Conservation (phyloP, 768 basidiomycete species). For the Lactifluus subvellereus region DNA sequence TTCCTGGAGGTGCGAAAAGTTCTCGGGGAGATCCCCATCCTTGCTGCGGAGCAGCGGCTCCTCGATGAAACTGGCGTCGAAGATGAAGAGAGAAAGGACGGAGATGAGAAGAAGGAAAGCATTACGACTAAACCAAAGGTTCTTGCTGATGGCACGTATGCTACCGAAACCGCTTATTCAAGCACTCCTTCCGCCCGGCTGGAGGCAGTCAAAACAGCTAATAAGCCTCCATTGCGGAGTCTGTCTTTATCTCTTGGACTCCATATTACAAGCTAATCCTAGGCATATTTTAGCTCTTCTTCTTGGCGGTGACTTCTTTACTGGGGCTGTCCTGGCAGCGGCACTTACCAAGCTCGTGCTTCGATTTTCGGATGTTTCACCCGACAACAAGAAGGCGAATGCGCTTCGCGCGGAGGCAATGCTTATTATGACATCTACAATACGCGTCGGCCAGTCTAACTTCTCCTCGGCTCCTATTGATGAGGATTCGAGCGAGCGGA, state of each 20-base stretch:
- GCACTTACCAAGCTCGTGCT: constrained; percentile 89
- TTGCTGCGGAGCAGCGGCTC: constrained; percentile 81
- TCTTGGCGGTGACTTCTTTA: constrained; percentile 96
- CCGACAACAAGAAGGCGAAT: constrained; percentile 55
- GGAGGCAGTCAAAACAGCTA: constrained; percentile 79
- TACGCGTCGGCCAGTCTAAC: constrained; percentile 96
- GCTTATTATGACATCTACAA: constrained; percentile 96
- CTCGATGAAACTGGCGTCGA: constrained; percentile 70
- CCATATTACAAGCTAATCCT: background rate
- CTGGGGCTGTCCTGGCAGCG: constrained; percentile 83
- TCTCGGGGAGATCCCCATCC: constrained; percentile 94
- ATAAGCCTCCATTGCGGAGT: constrained; percentile 89
- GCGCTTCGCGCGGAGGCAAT: constrained; percentile 88
- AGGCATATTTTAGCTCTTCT: constrained; percentile 54
- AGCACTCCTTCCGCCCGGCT: constrained; percentile 53
- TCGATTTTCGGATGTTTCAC: constrained; percentile 49
- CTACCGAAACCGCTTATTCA: constrained; percentile 89
- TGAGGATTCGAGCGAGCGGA: constrained; percentile 94
- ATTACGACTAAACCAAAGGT: constrained; percentile 63
- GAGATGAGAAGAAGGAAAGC: constrained; percentile 42
- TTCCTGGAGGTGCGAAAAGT: constrained; percentile 79
- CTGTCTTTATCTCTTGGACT: constrained; percentile 23
- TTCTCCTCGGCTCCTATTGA: constrained; percentile 94
- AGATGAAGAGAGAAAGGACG: constrained; percentile 44
- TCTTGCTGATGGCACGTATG: constrained; percentile 95